These are phyloP conservation scores for Penicillium psychrofluorescens DNA, from an alignment of 495 filamentous ascomycete genomes.

Conservation along the genomic window DNA sequence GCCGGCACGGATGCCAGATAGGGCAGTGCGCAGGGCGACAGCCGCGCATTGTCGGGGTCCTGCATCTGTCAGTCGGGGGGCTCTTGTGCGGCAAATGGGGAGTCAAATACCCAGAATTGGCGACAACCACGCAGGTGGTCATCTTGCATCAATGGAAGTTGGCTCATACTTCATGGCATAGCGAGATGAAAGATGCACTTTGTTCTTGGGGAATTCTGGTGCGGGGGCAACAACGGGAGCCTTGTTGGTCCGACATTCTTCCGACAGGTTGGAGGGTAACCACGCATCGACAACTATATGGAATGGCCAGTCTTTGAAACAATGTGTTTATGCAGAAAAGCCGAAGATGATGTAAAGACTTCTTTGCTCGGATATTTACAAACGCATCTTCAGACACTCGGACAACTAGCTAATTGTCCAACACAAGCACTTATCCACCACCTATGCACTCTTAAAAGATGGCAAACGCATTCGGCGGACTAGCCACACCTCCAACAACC, in stretches of 20 bases:
- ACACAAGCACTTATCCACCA: too few relatives aligned
- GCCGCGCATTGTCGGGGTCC: constrained; percentile 42
- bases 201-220: background rate
- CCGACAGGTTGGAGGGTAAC: background rate
- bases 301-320: too few relatives aligned
- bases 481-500: constrained; percentile 37
- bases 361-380: too few relatives aligned
- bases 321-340: too few relatives aligned
- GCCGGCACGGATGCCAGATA: constrained; percentile 42
- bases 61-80: constrained; percentile 19
- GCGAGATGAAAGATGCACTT: background rate
- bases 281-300: too few relatives aligned
- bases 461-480: constrained; percentile 35
- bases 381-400: too few relatives aligned
- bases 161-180: constrained; percentile 12
- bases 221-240: too few relatives aligned
- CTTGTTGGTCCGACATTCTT: background rate
- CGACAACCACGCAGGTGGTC: constrained; percentile 4
- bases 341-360: too few relatives aligned
- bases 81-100: constrained; percentile 1
- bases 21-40: constrained; percentile 40
- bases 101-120: constrained; percentile 18
- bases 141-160: constrained; percentile 10
- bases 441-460: constrained; percentile 21
- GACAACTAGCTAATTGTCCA: too few relatives aligned